Evolutionary conservation across 75 land plant genomes (phyloP).

Genomic region (Pinus albicaulis): DNA sequence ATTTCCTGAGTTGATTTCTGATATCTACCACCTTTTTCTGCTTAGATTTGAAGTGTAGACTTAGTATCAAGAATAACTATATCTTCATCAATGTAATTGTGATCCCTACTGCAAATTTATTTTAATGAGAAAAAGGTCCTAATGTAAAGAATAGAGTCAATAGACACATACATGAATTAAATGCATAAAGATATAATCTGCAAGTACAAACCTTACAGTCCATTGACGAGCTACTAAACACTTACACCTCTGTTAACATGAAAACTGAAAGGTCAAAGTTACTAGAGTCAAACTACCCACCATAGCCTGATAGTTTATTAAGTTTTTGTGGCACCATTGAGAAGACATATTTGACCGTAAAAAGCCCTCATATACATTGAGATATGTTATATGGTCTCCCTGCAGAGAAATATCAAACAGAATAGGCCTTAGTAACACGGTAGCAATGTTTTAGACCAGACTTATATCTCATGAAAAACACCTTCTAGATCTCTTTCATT

Average conservation of each 20-base stretch:
- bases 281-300: constrained; percentile 26
- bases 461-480: too few relatives aligned
- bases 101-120: neutral
- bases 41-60: constrained; percentile 3
- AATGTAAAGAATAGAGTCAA: neutral
- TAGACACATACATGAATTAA: neutral
- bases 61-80: neutral
- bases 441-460: neutral
- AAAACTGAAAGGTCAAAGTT: neutral
- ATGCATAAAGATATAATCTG: neutral
- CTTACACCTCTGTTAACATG: constrained; percentile 4
- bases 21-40: constrained; percentile 87
- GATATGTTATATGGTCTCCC: constrained; percentile 91
- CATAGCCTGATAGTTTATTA: constrained; percentile 84
- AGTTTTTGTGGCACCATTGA: constrained; percentile 89
- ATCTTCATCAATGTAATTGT: neutral
- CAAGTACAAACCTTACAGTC: neutral
- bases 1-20: constrained; percentile 73
- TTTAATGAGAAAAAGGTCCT: neutral
- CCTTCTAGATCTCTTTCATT: too few relatives aligned
- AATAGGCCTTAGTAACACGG: neutral
- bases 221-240: neutral
- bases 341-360: constrained; percentile 72
- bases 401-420: constrained; percentile 18
- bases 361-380: constrained; percentile 90